These are phyloP conservation scores for Claviceps quebecensis DNA, from an alignment of 2,329 filamentous ascomycete genomes.

Conservation along the genomic window DNA sequence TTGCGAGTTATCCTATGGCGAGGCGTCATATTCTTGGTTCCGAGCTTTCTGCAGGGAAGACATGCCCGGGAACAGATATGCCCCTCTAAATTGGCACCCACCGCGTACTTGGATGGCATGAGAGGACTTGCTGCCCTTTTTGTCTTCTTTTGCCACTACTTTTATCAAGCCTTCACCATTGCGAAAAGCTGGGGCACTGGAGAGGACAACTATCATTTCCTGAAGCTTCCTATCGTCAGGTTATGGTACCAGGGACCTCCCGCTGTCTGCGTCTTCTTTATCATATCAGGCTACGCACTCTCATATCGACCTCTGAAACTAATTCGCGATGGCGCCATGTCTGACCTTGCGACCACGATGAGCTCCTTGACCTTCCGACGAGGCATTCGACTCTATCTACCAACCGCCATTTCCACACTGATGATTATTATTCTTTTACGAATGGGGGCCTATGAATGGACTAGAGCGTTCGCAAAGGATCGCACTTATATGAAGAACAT, in stretches of 20 bases:
- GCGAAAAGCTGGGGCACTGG: conserved; percentile 34
- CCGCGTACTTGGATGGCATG: conserved; percentile 44
- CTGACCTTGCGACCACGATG: conserved; percentile 30
- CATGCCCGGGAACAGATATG: conserved; percentile 26
- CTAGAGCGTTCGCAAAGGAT: conserved; percentile 30
- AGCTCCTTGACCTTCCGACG: conserved; percentile 38
- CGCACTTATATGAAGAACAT: conserved; percentile 31
- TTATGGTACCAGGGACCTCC: conserved; percentile 41
- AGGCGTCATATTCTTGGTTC: conserved; percentile 31
- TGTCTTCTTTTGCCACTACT: conserved; percentile 43
- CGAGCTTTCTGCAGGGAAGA: conserved; percentile 36
- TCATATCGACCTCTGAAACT: conserved; percentile 38
- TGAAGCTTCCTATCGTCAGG: conserved; percentile 39
- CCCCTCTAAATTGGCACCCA: conserved; percentile 32
- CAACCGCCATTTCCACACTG: conserved; percentile 35
- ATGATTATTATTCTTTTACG: conserved; percentile 30
- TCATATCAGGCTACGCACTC: conserved; percentile 48
- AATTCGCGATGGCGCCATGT: conserved; percentile 21
- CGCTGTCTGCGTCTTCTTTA: conserved; percentile 47
- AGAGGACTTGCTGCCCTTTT: conserved; percentile 40
- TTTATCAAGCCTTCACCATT: conserved; percentile 38
- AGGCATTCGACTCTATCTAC: conserved; percentile 36
- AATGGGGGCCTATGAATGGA: conserved; percentile 33
- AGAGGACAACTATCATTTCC: conserved; percentile 28
- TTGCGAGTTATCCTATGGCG: conserved; percentile 25